phyloP scores from a whole-genome alignment of 768 basidiomycete genomes.

The Macrocybe gigantea region DNA sequence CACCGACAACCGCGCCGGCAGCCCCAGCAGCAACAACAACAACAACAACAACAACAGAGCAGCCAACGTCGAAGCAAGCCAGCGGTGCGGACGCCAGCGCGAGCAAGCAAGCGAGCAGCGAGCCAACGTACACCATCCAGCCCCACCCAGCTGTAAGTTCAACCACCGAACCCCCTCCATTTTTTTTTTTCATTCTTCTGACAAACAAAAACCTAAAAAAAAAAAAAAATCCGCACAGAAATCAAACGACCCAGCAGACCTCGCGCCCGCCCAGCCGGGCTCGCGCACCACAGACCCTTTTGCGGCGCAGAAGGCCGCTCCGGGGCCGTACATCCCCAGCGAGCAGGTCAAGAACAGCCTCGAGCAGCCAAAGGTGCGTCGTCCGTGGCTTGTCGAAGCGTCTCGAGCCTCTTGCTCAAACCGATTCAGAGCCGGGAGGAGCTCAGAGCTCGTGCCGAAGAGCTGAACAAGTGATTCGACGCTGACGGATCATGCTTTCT shows the following conservation, averaged over 20 bases:
- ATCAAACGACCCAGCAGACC: conserved; percentile 55
- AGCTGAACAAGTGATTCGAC: conserved; percentile 26
- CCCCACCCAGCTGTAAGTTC: conserved; percentile 57
- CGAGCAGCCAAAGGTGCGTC: conserved; percentile 41
- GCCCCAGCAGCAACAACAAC: not conserved
- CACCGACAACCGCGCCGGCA: conserved; percentile 9
- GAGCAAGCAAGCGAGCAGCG: conserved; percentile 6
- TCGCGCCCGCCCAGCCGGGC: conserved; percentile 28
- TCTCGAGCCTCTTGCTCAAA: not conserved
- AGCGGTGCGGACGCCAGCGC: no score
- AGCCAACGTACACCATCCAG: conserved; percentile 44
- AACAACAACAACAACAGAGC: conserved; percentile 7
- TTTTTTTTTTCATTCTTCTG: not conserved
- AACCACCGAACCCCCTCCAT: not conserved
- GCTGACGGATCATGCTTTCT: no score
- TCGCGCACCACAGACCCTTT: conserved; percentile 32
- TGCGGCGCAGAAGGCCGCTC: conserved; percentile 38
- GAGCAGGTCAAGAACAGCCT: conserved; percentile 36
- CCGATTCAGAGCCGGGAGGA: conserved; percentile 43
- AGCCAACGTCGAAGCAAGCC: not conserved
- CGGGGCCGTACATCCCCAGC: conserved; percentile 45
- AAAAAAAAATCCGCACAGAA: conserved; percentile 28
- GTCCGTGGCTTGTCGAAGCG: not conserved
- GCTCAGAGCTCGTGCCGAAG: conserved; percentile 36
- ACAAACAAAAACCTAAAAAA: not conserved